These are phyloP conservation scores for Calamus simplicifolius DNA, from an alignment of 176 grass and related monocot species.

Conservation along the genomic window DNA sequence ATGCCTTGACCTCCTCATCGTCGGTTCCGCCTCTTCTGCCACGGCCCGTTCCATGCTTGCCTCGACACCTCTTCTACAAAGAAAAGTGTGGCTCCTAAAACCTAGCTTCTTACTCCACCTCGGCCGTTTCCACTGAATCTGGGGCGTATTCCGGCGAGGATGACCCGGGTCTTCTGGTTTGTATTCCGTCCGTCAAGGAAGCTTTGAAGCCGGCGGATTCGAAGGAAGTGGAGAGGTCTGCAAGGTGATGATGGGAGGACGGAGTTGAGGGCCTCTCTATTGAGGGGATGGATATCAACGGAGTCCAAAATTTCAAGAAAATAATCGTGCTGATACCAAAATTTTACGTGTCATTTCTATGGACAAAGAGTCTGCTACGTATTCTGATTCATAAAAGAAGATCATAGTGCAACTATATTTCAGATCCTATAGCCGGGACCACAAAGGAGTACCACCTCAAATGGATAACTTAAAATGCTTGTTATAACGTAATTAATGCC, in stretches of 20 bases:
- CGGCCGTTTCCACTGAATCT: slow-evolving; percentile 9
- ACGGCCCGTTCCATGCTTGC: slow-evolving; percentile 27
- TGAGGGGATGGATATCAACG: no score
- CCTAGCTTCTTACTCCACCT: not conserved
- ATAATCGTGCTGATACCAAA: no score
- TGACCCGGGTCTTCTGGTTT: no score
- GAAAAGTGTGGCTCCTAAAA: slow-evolving; percentile 23
- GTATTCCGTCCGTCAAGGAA: not conserved
- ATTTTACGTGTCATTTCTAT: no score
- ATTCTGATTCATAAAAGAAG: no score
- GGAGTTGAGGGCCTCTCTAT: slow-evolving; percentile 23
- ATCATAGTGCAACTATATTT: no score
- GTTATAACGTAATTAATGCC: no score
- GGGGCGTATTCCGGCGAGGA: not conserved
- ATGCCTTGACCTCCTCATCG: slow-evolving; percentile 37
- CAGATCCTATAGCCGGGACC: no score
- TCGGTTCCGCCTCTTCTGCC: slow-evolving; percentile 78
- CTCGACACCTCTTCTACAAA: slow-evolving; percentile 43
- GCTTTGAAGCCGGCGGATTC: not conserved
- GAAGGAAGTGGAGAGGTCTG: slow-evolving; percentile 37
- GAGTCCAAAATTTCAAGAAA: no score
- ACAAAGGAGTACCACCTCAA: no score
- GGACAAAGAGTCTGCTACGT: no score
- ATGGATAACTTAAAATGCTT: no score
- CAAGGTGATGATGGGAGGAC: slow-evolving; percentile 20